Evolutionary conservation across 495 filamentous ascomycete species (phyloP).

Genomic region (Talaromyces trachyspermus): DNA sequence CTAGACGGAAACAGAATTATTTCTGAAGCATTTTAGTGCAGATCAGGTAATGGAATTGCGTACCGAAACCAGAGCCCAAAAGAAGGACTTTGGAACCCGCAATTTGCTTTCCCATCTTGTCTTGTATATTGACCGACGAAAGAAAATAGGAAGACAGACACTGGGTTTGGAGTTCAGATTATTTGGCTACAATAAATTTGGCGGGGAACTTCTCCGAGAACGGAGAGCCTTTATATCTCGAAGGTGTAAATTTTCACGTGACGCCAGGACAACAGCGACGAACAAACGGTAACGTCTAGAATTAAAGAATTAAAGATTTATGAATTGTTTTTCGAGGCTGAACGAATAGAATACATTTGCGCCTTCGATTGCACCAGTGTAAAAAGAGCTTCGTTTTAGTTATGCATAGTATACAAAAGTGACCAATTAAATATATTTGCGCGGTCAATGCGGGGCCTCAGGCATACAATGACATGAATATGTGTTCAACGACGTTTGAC

Average conservation of each 20-base stretch:
- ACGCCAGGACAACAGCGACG: not conserved
- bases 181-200: not conserved
- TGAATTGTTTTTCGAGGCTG: not conserved
- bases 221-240: not conserved
- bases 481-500: too few species aligned
- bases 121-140: not conserved
- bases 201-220: not conserved
- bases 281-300: too few species aligned
- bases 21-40: too few species aligned
- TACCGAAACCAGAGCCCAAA: conserved; percentile 68
- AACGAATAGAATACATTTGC: conserved; percentile 7
- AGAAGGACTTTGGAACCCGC: conserved; percentile 57
- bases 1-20: too few species aligned
- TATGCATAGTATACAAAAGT: not conserved
- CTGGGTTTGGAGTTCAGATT: not conserved
- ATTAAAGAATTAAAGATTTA: not conserved
- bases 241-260: conserved; percentile 1
- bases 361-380: not conserved
- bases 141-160: not conserved
- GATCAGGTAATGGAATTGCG: conserved; percentile 6
- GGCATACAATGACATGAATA: too few species aligned
- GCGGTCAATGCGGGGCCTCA: conserved; percentile 1
- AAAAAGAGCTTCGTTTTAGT: conserved; percentile 1
- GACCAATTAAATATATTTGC: conserved; percentile 3
- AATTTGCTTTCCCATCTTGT: conserved; percentile 19